These are phyloP conservation scores for Lactarius hatsudake DNA, from an alignment of 768 basidiomycete species.

Conservation along the genomic window DNA sequence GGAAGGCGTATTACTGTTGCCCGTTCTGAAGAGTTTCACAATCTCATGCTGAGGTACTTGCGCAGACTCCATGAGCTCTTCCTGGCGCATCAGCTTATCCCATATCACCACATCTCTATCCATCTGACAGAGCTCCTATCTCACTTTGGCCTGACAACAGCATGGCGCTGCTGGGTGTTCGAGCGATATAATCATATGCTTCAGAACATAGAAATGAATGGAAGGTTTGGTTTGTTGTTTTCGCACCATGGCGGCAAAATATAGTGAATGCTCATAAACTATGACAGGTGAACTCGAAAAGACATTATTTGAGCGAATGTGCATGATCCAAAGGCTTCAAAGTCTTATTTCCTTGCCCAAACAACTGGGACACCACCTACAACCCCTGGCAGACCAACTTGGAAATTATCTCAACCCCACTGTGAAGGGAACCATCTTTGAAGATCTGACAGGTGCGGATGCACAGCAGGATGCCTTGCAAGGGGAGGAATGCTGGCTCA, in stretches of 20 bases:
- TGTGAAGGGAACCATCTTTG: too few relatives aligned
- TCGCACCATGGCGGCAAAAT: not conserved
- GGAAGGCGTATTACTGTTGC: not conserved
- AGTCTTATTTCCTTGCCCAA: not conserved
- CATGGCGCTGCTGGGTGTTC: slow-evolving; percentile 39
- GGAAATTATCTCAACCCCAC: too few relatives aligned
- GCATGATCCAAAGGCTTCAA: slow-evolving; percentile 29
- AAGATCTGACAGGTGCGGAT: too few relatives aligned
- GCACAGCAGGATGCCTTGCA: too few relatives aligned
- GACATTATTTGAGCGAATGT: slow-evolving; percentile 32
- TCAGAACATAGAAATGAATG: slow-evolving; percentile 34
- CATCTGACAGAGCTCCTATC: slow-evolving; percentile 36
- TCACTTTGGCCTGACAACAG: slow-evolving; percentile 38
- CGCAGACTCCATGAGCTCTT: slow-evolving; percentile 33
- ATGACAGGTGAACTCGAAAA: slow-evolving; percentile 34
- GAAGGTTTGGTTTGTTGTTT: slow-evolving; percentile 33
- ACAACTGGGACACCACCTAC: not conserved
- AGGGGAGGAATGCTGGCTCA: too few relatives aligned
- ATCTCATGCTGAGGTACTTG: slow-evolving; percentile 37
- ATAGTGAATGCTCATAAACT: not conserved
- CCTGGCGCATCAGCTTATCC: slow-evolving; percentile 1
- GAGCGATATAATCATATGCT: slow-evolving; percentile 38
- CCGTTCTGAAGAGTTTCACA: not conserved
- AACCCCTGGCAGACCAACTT: not conserved
- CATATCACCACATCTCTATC: slow-evolving; percentile 40